A percentile compares a stretch with the other conserved stretches of the same genome.
Conservation (phyloP, 441 rosid genomes). For the Omphalea diandra region DNA sequence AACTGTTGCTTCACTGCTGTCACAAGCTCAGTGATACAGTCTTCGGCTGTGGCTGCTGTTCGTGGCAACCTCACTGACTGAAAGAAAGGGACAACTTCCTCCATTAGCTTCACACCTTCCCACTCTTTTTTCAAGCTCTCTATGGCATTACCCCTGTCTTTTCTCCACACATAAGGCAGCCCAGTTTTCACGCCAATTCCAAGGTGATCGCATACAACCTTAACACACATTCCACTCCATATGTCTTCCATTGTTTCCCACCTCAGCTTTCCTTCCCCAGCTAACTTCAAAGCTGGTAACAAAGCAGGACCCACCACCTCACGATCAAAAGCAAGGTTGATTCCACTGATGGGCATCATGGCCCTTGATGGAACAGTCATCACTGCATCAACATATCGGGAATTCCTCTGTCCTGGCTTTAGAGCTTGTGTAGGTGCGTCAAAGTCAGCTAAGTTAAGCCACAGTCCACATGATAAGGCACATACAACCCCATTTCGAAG, state of each 20-base stretch:
- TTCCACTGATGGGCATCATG: slow-evolving; percentile 82
- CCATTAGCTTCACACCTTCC: slow-evolving; percentile 97
- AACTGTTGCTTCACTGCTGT: slow-evolving; percentile 61
- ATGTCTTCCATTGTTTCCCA: slow-evolving; percentile 98
- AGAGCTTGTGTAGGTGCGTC: slow-evolving; percentile 99
- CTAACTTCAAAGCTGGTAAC: slow-evolving; percentile 70
- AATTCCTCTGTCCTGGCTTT: slow-evolving; percentile 69
- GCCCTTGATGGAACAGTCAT: slow-evolving; percentile 70
- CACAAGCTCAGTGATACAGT: slow-evolving; percentile 68
- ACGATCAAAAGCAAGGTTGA: slow-evolving; percentile 81
- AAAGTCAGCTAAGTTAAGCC: slow-evolving; percentile 88
- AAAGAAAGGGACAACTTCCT: slow-evolving; percentile 83
- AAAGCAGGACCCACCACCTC: slow-evolving; percentile 76
- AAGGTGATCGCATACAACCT: slow-evolving; percentile 77
- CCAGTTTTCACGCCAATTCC: slow-evolving; percentile 85
- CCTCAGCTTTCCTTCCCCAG: slow-evolving; percentile 83
- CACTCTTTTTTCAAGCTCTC: slow-evolving; percentile 94
- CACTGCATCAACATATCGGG: slow-evolving; percentile 81
- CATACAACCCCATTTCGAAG: slow-evolving; percentile 78
- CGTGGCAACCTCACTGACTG: slow-evolving; percentile 59
- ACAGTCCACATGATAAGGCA: slow-evolving; percentile 88
- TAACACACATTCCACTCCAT: slow-evolving; percentile 94
- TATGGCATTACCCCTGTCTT: slow-evolving; percentile 74
- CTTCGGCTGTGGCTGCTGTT: slow-evolving; percentile 60
- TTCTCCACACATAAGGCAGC: slow-evolving; percentile 87